A percentile compares a stretch with the other conserved stretches of the same genome.
phyloP scores from a whole-genome alignment of 306 rosid species.

The Cyamopsis tetragonoloba region DNA sequence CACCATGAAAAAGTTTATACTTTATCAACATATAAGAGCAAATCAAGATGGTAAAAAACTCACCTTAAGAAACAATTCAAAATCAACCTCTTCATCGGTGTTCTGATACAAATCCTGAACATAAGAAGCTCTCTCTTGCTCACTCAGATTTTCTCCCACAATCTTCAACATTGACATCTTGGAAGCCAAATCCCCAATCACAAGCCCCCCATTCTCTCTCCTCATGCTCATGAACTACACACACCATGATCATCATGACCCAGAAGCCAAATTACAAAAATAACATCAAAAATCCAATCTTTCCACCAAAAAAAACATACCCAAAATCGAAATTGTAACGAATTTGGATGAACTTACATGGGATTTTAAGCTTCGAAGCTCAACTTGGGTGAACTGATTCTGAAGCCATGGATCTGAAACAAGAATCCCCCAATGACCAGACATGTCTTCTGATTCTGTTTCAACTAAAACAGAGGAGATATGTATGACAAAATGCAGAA shows the following conservation, averaged over 20 bases:
- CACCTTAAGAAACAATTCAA: conserved; percentile 88
- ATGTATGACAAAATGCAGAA: conserved; percentile 3
- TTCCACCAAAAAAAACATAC: neutral
- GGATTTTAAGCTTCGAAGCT: conserved; percentile 82
- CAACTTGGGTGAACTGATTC: conserved; percentile 96
- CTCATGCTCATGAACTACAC: conserved; percentile 79
- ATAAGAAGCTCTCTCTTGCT: conserved; percentile 79
- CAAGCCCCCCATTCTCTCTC: conserved; percentile 74
- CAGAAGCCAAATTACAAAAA: neutral
- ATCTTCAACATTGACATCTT: conserved; percentile 82
- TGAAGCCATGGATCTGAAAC: conserved; percentile 99
- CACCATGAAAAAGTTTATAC: conserved; percentile 11
- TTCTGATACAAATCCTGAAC: conserved; percentile 63
- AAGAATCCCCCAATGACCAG: conserved; percentile 82
- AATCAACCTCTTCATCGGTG: conserved; percentile 76
- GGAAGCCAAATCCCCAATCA: conserved; percentile 71
- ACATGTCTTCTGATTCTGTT: conserved; percentile 42
- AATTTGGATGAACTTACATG: conserved; percentile 52
- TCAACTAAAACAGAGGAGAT: neutral
- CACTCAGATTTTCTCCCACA: conserved; percentile 85
- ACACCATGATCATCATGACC: conserved; percentile 19
- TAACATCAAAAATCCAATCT: conserved; percentile 18
- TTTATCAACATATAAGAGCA: neutral
- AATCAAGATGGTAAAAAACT: conserved; percentile 26
- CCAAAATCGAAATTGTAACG: neutral